phyloP scores from a whole-genome alignment of 1,284 basidiomycete species.

The Austroboletus olivaceoglutinosus region DNA sequence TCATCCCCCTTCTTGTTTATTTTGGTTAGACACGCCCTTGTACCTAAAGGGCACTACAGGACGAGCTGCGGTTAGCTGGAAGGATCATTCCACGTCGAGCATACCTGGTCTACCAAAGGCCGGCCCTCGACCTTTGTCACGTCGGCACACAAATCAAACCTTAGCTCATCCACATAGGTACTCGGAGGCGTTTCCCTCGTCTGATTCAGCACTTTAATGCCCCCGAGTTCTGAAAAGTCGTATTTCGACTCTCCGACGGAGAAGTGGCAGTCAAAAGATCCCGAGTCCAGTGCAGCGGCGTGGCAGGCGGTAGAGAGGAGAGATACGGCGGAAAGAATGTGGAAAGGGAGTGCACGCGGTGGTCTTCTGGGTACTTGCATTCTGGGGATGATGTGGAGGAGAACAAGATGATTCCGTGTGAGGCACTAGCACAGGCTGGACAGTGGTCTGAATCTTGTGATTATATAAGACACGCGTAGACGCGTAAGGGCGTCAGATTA shows the following conservation, averaged over 20 bases:
- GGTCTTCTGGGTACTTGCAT: conserved; percentile 18
- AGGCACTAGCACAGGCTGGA: not conserved
- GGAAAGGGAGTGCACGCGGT: conserved; percentile 6
- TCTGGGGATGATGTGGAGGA: conserved; percentile 1
- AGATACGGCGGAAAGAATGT: conserved; percentile 34
- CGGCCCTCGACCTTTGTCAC: conserved; percentile 48
- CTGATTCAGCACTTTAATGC: conserved; percentile 45
- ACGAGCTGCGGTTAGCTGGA: conserved; percentile 5
- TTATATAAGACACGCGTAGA: conserved; percentile 42
- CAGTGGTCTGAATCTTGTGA: conserved; percentile 1
- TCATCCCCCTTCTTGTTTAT: conserved; percentile 56
- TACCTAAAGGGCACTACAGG: conserved; percentile 61
- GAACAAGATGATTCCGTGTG: not conserved
- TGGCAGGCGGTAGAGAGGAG: conserved; percentile 31
- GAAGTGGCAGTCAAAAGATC: conserved; percentile 54
- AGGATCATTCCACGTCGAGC: conserved; percentile 17
- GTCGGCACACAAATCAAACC: conserved; percentile 63
- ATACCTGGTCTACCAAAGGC: conserved; percentile 64
- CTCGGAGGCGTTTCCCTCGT: conserved; percentile 49
- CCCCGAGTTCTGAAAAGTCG: conserved; percentile 56
- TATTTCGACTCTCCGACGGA: conserved; percentile 48
- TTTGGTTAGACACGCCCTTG: conserved; percentile 68
- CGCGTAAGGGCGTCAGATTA: conserved; percentile 25
- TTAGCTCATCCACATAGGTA: conserved; percentile 45
- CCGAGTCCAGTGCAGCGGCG: conserved; percentile 38